Evolutionary conservation across 2,329 filamentous ascomycete species (phyloP), one percentile per base, ranked within the genome.

Genomic region (Alternaria sp.): DNA sequence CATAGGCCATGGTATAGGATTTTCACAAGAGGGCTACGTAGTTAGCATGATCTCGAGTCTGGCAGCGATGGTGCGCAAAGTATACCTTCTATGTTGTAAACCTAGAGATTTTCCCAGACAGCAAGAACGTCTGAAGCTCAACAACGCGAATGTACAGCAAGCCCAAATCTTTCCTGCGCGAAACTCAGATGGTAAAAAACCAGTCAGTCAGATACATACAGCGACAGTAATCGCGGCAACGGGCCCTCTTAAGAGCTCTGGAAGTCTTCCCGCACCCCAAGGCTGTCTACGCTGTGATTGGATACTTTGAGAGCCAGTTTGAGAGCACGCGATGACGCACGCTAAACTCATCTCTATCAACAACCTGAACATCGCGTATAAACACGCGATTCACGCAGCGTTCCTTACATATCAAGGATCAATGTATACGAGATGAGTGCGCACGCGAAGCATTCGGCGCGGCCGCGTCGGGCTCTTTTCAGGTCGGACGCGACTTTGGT

Each of bases 1-100:
- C 65, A 66, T 73, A 80, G 0, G 74, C 65, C 76, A 79, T 77
- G 23, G 6, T 26, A 5, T 32, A 44, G 15, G 13, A 28, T 43
- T 44, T 3, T 2, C 11, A 23, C n/a, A 11, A 21, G 1, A 6
- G 3, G 12, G n/a, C 49, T 52, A 52, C 9, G 10, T 46, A 6
- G 25, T 53, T 13, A 58, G 47, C 3, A 46, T 28, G 19, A 21
- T 1, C 19, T 2, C 5, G 10, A 19, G 4, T 8, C 23, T 55
- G 15, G 15, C 5, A 9, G 40, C 21, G 3, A 45, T 32, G 17
- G 44, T 17, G 43, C 28, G 15, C 19, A 25, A 21, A 17, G 13
- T 19, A 40, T 52, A 52, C 49, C 17, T 17, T 52, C 4, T 36
- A 19, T 32, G 12, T 21, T 13, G 28, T 52, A 17, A n/a, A 17